Conservation (phyloP, 2,329 filamentous ascomycete species). For the Pseudogymnoascus sp. region DNA sequence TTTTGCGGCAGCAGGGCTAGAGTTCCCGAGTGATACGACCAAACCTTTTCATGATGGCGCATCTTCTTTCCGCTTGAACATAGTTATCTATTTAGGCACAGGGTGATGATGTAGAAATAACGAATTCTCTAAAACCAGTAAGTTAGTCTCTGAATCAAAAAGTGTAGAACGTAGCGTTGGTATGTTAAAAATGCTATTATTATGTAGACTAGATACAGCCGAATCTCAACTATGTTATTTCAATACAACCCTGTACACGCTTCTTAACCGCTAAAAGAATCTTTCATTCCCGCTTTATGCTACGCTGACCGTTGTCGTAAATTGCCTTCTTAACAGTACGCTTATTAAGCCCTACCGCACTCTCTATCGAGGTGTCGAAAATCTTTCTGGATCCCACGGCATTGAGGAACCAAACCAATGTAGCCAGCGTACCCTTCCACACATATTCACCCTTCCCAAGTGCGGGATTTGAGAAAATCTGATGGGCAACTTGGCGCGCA, state of each 20-base stretch:
- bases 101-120: neutral
- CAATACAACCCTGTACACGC: neutral
- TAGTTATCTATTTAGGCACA: neutral
- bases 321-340: constrained; percentile 9
- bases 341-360: constrained; percentile 8
- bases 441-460: constrained; percentile 11
- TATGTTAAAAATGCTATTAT: neutral
- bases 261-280: neutral
- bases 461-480: constrained; percentile 13
- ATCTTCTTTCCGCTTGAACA: neutral
- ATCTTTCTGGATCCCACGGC: constrained; percentile 12
- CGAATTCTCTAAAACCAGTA: neutral
- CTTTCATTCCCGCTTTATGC: constrained; percentile 2
- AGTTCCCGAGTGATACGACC: neutral
- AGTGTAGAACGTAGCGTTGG: neutral
- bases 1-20: neutral
- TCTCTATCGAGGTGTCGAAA: constrained; percentile 7
- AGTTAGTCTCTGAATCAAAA: neutral
- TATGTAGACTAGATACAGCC: neutral
- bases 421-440: constrained; percentile 12
- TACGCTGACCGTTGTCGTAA: constrained; percentile 11
- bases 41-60: neutral
- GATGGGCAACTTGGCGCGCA: constrained; percentile 17
- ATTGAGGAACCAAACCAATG: constrained; percentile 12
- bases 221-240: neutral